Conservation (phyloP, 2,329 filamentous ascomycete genomes). For the Stachybotrys elegans region DNA sequence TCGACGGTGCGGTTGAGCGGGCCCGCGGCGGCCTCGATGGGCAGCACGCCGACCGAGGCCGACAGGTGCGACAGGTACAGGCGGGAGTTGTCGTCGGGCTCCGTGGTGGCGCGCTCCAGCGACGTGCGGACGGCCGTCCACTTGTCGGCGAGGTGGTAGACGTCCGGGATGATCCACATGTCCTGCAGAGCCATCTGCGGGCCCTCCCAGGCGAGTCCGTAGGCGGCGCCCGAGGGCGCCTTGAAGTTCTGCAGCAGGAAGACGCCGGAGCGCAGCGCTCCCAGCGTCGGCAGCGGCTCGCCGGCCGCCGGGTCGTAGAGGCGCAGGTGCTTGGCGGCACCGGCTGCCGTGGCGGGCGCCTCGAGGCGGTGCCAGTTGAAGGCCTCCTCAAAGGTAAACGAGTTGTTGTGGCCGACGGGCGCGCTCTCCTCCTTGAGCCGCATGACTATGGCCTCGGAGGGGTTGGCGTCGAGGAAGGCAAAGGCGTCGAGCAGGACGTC, state of each 20-base stretch:
- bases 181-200: conserved; percentile 42
- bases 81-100: conserved; percentile 24
- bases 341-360: conserved; percentile 26
- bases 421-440: conserved; percentile 43
- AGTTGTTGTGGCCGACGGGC: conserved; percentile 28
- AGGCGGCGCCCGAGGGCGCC: conserved; percentile 21
- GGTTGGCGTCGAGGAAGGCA: conserved; percentile 38
- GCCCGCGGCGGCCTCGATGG: conserved; percentile 45
- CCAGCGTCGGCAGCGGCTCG: conserved; percentile 36
- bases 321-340: conserved; percentile 31
- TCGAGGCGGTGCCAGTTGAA: conserved; percentile 35
- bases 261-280: conserved; percentile 38
- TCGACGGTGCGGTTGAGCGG: conserved; percentile 35
- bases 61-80: conserved; percentile 43
- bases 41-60: conserved; percentile 41
- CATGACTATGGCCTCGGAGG: conserved; percentile 42
- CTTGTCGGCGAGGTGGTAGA: conserved; percentile 39
- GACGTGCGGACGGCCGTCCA: conserved; percentile 38
- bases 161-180: conserved; percentile 37
- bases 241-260: conserved; percentile 45
- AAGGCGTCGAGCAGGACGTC: conserved; percentile 39
- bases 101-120: conserved; percentile 30
- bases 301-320: conserved; percentile 18
- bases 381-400: conserved; percentile 38
- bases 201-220: conserved; percentile 41